phyloP scores from a whole-genome alignment of 2,329 filamentous ascomycete species.

The Trichoderma koningiopsis region DNA sequence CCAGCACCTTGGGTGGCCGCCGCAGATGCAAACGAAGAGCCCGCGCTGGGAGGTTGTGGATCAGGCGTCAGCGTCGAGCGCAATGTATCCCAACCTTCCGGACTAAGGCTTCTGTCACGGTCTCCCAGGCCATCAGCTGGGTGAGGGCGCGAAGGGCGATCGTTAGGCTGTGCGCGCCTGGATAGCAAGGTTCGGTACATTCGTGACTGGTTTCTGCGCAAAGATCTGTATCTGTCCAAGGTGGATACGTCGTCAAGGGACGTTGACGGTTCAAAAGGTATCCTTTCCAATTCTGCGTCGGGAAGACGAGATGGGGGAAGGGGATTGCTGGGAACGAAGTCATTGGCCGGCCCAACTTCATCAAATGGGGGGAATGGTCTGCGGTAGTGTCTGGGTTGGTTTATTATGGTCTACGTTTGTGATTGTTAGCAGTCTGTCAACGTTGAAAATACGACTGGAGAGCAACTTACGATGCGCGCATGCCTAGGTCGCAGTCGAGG shows the following conservation, averaged over 20 bases:
- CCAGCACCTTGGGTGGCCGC: slow-evolving; percentile 46
- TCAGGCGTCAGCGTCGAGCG: slow-evolving; percentile 80
- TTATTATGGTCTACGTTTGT: slow-evolving; percentile 24
- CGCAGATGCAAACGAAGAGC: slow-evolving; percentile 79
- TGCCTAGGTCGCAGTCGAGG: slow-evolving; percentile 29
- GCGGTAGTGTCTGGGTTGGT: neutral
- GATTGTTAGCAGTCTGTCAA: neutral
- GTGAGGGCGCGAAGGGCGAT: slow-evolving; percentile 22
- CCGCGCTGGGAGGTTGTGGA: slow-evolving; percentile 74
- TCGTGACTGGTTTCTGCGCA: slow-evolving; percentile 16
- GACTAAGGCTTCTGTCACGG: slow-evolving; percentile 79
- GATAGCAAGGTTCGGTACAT: slow-evolving; percentile 1
- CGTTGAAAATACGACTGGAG: neutral
- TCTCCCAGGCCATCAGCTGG: slow-evolving; percentile 76
- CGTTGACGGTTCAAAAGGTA: slow-evolving; percentile 1
- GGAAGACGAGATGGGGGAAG: slow-evolving; percentile 1
- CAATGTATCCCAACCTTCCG: slow-evolving; percentile 79
- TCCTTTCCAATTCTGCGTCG: neutral
- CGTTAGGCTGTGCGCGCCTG: neutral
- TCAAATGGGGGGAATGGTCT: neutral
- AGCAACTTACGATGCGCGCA: slow-evolving; percentile 32
- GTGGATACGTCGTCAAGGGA: slow-evolving; percentile 4
- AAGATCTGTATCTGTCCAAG: neutral
- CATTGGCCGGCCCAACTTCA: too few species aligned
- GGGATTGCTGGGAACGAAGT: neutral